Percentiles rank a stretch among this genome's conserved stretches.
Evolutionary conservation across 768 basidiomycete genomes (phyloP).

Genomic region (Kwoniella europaea): DNA sequence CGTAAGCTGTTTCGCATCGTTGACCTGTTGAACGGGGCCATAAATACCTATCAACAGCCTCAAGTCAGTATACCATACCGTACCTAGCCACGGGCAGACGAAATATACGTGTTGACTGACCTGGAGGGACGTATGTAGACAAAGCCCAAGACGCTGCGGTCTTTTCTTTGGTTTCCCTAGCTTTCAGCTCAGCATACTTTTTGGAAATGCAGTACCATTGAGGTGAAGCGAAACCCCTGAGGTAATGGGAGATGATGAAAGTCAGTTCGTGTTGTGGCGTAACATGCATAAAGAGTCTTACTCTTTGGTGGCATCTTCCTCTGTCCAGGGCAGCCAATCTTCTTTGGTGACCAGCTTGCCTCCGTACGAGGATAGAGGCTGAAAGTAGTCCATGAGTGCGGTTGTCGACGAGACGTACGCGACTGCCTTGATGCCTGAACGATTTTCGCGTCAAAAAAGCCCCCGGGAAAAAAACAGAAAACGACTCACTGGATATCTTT

Average conservation of each 20-base stretch:
- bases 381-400: slow-evolving; percentile 32
- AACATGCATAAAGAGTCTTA: slow-evolving; percentile 13
- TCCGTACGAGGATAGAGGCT: slow-evolving; percentile 27
- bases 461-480: not conserved
- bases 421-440: slow-evolving; percentile 36
- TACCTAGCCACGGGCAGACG: not conserved
- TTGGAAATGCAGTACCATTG: slow-evolving; percentile 50
- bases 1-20: slow-evolving; percentile 13
- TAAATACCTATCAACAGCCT: slow-evolving; percentile 29
- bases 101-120: slow-evolving; percentile 16
- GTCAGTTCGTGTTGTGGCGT: not conserved
- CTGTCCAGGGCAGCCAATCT: slow-evolving; percentile 45
- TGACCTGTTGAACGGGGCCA: slow-evolving; percentile 36
- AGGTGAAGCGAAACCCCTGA: not conserved
- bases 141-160: slow-evolving; percentile 31
- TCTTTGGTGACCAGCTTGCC: slow-evolving; percentile 45
- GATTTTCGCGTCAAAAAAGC: too few species aligned
- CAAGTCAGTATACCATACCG: not conserved
- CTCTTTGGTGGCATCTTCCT: slow-evolving; percentile 39
- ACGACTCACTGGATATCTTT: slow-evolving; percentile 32
- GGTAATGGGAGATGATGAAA: not conserved
- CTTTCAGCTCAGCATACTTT: slow-evolving; percentile 45
- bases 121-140: slow-evolving; percentile 39
- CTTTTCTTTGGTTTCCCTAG: slow-evolving; percentile 29
- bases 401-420: slow-evolving; percentile 38